Conservation (phyloP, 139 green algal genomes). For the Yamagishiella unicocca region DNA sequence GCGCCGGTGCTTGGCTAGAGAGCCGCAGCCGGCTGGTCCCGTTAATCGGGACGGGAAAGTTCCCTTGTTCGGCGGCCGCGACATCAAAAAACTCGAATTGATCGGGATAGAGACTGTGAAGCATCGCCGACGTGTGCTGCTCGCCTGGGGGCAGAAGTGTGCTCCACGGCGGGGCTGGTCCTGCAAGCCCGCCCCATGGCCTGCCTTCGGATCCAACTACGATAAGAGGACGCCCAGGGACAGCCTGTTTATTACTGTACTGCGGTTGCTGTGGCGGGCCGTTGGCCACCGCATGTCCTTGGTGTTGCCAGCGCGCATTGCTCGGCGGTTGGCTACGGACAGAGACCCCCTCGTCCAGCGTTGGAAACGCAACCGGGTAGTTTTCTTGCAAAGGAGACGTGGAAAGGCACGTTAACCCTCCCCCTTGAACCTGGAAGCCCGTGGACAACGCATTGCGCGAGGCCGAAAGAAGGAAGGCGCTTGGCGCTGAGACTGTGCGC, state of each 20-base stretch:
- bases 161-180: neutral
- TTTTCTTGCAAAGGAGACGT: neutral
- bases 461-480: neutral
- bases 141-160: neutral
- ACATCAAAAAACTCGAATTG: neutral
- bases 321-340: neutral
- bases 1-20: neutral
- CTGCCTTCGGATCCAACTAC: no score
- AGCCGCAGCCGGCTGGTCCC: neutral
- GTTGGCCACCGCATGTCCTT: neutral
- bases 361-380: neutral
- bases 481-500: conserved; percentile 1
- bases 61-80: neutral
- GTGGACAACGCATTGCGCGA: neutral
- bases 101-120: neutral
- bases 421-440: neutral
- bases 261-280: neutral
- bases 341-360: neutral
- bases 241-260: no score
- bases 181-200: no score
- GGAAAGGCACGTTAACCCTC: neutral
- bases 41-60: neutral
- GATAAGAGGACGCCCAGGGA: no score
- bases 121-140: neutral
- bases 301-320: neutral